Evolutionary conservation across 441 rosid species (phyloP), one percentile per base, ranked within the genome.

Genomic region (Biscutella laevigata): DNA sequence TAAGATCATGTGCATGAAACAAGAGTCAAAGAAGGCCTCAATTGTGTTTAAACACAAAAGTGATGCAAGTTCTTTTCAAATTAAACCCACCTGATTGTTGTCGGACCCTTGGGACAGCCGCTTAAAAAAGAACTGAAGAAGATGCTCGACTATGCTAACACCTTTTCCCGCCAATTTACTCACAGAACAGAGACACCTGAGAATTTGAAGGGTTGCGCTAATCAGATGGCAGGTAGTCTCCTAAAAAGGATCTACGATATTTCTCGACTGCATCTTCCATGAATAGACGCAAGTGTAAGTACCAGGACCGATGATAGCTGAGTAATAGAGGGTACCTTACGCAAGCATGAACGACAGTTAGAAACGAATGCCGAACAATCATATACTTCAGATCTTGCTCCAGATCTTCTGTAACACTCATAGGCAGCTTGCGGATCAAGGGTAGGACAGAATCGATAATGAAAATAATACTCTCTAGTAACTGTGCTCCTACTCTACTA

Each of bases 291-390:
- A 53, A 32, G 35, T 25, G 44, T 38, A 63, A 39, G 37, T 19
- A 36, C 42, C n/a, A 35, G 30, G 27, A 73, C 39, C 13, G 7
- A 60, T n/a, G 41, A 21, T 25, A 54, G 59, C 3, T 54, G 54
- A 37, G 56, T 58, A 45, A 48, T 38, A 56, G 41, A 56, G 69
- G 55, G 72, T 86, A 94, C 99, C 82, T 89, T 72, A 94, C 79
- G 79, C 97, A 87, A 43, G 99, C 96, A 72, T 94, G 99, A 63
- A 89, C 99, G 66, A 94, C 97, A 25, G 96, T 82, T 74, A 94
- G 73, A 76, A 94, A 94, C 20, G 99, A 83, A 78, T 89, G 96
- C 6, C 94, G 95, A 66, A 84, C 83, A 48, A 94, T 87, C 97
- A 87, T 94, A 57, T 89, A 75, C 78, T 85, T 94, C 77, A 94